Evolutionary conservation across 495 filamentous ascomycete species (phyloP).

Genomic region (Neurospora discreta): DNA sequence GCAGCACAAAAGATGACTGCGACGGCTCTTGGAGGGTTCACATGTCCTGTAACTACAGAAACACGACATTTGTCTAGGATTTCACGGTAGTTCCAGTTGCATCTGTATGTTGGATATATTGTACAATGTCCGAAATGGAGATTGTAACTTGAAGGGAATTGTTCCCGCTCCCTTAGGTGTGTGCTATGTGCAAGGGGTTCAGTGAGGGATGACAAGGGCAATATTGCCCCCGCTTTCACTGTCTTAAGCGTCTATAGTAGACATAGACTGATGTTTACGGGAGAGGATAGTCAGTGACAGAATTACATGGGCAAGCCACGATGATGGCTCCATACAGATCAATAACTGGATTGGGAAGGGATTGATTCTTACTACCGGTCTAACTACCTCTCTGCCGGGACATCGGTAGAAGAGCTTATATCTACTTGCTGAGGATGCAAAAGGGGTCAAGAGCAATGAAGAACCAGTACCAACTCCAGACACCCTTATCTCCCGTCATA

Average conservation of each 20-base stretch:
- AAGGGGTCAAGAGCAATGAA: neutral
- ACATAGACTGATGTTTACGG: neutral
- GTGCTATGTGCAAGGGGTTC: neutral
- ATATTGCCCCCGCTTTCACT: neutral
- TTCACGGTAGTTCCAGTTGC: neutral
- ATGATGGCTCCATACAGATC: neutral
- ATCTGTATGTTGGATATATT: neutral
- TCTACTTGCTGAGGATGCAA: neutral
- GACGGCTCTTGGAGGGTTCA: neutral
- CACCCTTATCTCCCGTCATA: neutral
- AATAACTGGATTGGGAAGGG: neutral
- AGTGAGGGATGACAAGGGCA: neutral
- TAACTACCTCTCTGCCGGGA: neutral
- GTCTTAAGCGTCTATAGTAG: neutral
- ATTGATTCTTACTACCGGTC: neutral
- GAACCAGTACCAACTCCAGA: neutral
- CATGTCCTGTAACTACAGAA: neutral
- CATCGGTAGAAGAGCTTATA: neutral
- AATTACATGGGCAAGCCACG: neutral
- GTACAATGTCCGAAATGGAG: neutral
- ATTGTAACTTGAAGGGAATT: neutral
- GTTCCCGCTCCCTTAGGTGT: neutral
- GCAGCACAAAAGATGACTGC: neutral
- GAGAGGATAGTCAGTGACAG: neutral
- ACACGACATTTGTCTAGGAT: neutral